Conservation (phyloP, 805 yeast genomes). For the Myxozyma monticola region DNA sequence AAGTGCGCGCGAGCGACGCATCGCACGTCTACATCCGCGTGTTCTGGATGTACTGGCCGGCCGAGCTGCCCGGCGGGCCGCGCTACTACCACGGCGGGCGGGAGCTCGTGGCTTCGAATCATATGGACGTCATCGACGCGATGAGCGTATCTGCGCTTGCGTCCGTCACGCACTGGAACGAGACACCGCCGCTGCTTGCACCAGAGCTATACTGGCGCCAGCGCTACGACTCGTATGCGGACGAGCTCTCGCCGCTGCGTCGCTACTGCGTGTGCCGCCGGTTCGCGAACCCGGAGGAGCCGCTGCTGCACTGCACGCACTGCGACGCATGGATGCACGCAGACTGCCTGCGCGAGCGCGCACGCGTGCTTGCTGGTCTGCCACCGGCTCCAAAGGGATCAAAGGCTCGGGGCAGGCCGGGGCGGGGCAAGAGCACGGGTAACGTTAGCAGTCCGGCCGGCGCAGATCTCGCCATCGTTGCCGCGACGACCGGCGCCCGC, state of each 20-base stretch:
- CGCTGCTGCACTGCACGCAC: constrained; percentile 21
- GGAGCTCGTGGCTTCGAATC: constrained; percentile 28
- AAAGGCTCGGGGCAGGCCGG: too few relatives aligned
- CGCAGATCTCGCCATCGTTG: too few relatives aligned
- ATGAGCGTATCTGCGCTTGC: constrained; percentile 24
- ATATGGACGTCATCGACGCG: constrained; percentile 27
- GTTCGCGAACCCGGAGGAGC: constrained; percentile 21
- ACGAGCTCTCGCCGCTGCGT: constrained; percentile 21
- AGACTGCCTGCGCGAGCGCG: constrained; percentile 20
- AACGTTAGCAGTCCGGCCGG: too few relatives aligned
- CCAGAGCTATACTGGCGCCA: constrained; percentile 29
- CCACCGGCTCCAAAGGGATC: too few relatives aligned
- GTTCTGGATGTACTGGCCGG: constrained; percentile 30
- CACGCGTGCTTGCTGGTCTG: constrained; percentile 2
- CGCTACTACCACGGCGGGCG: constrained; percentile 23
- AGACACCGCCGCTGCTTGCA: constrained; percentile 2
- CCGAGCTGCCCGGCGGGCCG: constrained; percentile 27
- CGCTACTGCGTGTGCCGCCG: constrained; percentile 19
- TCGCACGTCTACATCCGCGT: constrained; percentile 19
- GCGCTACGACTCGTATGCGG: constrained; percentile 17
- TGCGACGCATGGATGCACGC: constrained; percentile 24
- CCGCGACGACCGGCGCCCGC: too few relatives aligned
- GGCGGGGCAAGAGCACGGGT: too few relatives aligned
- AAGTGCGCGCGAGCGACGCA: constrained; percentile 19
- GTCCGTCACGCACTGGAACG: constrained; percentile 21